phyloP scores from a whole-genome alignment of 768 basidiomycete genomes.

The Thelephora aurantiotincta region DNA sequence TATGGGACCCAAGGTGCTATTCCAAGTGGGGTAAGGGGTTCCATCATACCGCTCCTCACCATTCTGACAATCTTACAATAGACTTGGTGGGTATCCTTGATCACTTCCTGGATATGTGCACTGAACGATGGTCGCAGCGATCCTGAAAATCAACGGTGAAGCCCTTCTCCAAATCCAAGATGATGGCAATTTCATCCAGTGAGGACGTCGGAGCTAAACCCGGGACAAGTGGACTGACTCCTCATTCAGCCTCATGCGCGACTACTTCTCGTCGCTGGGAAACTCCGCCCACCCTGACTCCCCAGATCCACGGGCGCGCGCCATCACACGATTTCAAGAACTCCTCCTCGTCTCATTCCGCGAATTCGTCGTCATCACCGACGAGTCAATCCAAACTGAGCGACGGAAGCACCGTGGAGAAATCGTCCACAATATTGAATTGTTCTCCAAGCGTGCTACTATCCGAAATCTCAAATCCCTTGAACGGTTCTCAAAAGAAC shows the following conservation, averaged over 20 bases:
- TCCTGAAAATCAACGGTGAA: constrained; percentile 95
- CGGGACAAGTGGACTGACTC: too few relatives aligned
- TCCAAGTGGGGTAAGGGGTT: constrained; percentile 83
- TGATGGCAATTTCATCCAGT: constrained; percentile 95
- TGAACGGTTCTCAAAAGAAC: constrained; percentile 76
- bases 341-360: constrained; percentile 93
- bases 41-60: not conserved
- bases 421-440: constrained; percentile 86
- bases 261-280: constrained; percentile 87
- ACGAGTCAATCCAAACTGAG: constrained; percentile 83
- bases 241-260: constrained; percentile 67
- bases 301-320: constrained; percentile 74
- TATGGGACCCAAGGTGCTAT: constrained; percentile 97
- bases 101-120: not conserved
- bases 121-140: constrained; percentile 34
- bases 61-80: constrained; percentile 12
- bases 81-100: constrained; percentile 35
- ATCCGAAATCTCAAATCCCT: constrained; percentile 74
- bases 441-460: constrained; percentile 84
- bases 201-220: constrained; percentile 12
- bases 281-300: constrained; percentile 90
- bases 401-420: constrained; percentile 77
- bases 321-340: constrained; percentile 96
- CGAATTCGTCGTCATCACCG: constrained; percentile 92
- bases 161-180: constrained; percentile 86